Evolutionary conservation across 129 eudicot genomes (phyloP), one percentile per base, ranked within the genome.

Genomic region (Dittrichia graveolens): DNA sequence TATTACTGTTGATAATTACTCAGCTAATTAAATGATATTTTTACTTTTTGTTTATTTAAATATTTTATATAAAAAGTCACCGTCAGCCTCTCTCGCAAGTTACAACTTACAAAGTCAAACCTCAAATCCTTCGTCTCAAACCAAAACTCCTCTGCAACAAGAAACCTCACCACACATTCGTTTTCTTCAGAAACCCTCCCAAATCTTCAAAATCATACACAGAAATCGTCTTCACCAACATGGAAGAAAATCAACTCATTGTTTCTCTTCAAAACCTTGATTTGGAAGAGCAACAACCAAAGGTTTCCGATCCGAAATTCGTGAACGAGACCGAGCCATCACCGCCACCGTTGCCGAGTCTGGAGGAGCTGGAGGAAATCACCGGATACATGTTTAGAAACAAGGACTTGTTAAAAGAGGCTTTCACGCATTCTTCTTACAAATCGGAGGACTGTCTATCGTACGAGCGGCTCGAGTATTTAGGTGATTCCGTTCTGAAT

Each of bases 401-500:
- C 19, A 75, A 66, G 34, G 64, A 66, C 5, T 58, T 88, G 57
- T 10, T 87, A 6, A 49, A 50, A 24, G 65, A 79, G 44, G 93
- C 93, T 1, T 82, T 79, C 52, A 87, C 82, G 1, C 77, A 87
- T 46, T 46, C 7, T 5, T 81, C 92, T 0, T 73, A 52, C 15
- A 39, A 61, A 34, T 52, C 69, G 6, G 53, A 41, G 5, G 61
- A 57, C 5, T 31, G 73, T 24, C 3, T 1, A 2, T 71, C 86
- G 0, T 87, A 84, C 13, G 85, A 87, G 67, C 52, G 89, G 5
- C 74, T 87, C 0, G 89, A 84, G 71, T 91, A 67, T 31, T 5
- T 85, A 2, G 97, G 97, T 0, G 95, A 91, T 44, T 68, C 97
- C 11, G 77, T 83, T 11, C 19, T 91, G 9, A 82, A 79, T 45